Evolutionary conservation across 108 stramenopile species (phyloP), one percentile per base, ranked within the genome.

Genomic region (Cylindrotheca fusiformis): DNA sequence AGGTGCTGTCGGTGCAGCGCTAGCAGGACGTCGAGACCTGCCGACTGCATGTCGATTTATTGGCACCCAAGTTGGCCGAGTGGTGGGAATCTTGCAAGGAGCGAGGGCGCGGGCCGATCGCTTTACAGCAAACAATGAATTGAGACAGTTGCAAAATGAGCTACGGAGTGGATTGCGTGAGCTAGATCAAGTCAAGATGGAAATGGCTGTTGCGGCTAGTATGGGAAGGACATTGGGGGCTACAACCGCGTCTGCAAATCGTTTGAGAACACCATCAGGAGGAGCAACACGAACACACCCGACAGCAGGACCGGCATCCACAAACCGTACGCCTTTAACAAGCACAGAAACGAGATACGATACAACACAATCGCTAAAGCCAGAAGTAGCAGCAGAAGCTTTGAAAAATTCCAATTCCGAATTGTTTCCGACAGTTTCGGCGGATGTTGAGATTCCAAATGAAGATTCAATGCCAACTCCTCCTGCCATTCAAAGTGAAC

Each of bases 71-170:
- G 61, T 90, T 2, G 92, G 92, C 0, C 86, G 88, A 18, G 69
- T 88, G 32, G 92, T 93, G 10, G 92, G 92, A 8, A 48, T 93
- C 20, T 52, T 93, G 18, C 92, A 90, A 58, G 92, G 92, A 20
- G 92, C 88, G 14, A 60, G 92, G 23, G 68, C 82, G 4, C 76
- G 88, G n/a, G 87, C 85, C 36, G 92, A 93, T 83, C 79, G 61
- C 55, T 90, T 84, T 67, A 81, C 87, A 19, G 65, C 72, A 5
- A 73, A 88, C 47, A 84, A 86, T 76, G 87, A 88, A 69, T 66
- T 93, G 48, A 69, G 69, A 44, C 73, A 77, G 46, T 68, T 93
- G 32, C 92, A 90, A 61, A 88, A 88, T 69, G 92, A 93, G 65
- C 73, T 93, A 52, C 71, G 82, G 30, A 77, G 76, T 48, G 87